Evolutionary conservation across 768 basidiomycete genomes (phyloP).

Genomic region (Lanmaoa rubissima): DNA sequence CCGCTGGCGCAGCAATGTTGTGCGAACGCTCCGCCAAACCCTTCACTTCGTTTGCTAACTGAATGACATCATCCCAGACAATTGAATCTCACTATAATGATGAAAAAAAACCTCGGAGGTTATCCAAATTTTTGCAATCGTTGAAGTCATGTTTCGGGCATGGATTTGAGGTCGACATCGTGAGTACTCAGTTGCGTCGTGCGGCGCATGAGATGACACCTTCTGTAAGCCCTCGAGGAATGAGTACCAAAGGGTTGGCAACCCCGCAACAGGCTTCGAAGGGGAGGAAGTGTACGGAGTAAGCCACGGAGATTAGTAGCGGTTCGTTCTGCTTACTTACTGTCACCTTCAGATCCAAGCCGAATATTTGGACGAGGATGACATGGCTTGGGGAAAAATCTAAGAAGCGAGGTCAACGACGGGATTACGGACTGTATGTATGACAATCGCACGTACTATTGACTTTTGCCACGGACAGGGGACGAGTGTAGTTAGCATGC

Average conservation of each 20-base stretch:
- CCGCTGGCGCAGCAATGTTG: not conserved
- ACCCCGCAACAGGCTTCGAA: constrained; percentile 18
- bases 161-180: constrained; percentile 10
- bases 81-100: not conserved
- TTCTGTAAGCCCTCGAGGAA: constrained; percentile 15
- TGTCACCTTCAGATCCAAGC: constrained; percentile 16
- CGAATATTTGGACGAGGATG: constrained; percentile 27
- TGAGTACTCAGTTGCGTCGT: constrained; percentile 6
- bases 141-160: constrained; percentile 26
- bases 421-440: not conserved
- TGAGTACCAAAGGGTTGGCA: constrained; percentile 8
- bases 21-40: not conserved
- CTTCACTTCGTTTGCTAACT: not conserved
- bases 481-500: not conserved
- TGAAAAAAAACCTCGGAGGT: constrained; percentile 7
- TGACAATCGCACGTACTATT: not conserved
- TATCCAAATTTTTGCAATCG: constrained; percentile 4
- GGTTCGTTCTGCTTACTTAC: not conserved
- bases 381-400: constrained; percentile 26
- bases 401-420: constrained; percentile 4
- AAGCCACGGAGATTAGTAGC: not conserved
- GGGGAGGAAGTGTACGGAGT: constrained; percentile 22
- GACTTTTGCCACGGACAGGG: not conserved
- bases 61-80: constrained; percentile 3
- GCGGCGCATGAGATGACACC: not conserved